Percentiles rank a stretch among this genome's conserved stretches.
These are phyloP conservation scores for Claviceps lovelessii DNA, from an alignment of 2,329 filamentous ascomycete genomes.

Conservation along the genomic window DNA sequence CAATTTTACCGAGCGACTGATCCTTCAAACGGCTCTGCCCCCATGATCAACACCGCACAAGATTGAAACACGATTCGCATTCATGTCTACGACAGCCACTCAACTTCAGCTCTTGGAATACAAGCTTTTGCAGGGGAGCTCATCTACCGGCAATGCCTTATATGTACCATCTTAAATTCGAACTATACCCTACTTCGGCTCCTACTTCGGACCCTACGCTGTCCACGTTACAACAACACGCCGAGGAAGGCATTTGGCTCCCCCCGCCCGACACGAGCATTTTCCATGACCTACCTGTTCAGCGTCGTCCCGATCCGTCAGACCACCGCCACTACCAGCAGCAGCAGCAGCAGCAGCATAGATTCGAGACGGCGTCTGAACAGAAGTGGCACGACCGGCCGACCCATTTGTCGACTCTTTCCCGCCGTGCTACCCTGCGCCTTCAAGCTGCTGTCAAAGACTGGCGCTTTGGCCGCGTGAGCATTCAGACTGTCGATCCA, in stretches of 20 bases:
- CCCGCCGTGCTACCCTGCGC: conserved; percentile 28
- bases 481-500: conserved; percentile 70
- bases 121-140: background rate
- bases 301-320: conserved; percentile 19
- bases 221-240: conserved; percentile 5
- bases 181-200: conserved; percentile 40
- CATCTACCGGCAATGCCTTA: conserved; percentile 35
- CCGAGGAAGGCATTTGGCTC: conserved; percentile 29
- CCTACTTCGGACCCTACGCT: conserved; percentile 23
- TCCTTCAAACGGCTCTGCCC: background rate
- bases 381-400: conserved; percentile 26
- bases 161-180: conserved; percentile 52
- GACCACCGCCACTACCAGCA: conserved; percentile 8
- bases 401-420: conserved; percentile 28
- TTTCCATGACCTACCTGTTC: conserved; percentile 41
- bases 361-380: conserved; percentile 25
- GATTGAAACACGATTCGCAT: background rate
- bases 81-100: background rate
- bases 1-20: background rate
- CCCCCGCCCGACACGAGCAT: conserved; percentile 34
- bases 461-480: conserved; percentile 69
- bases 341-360: conserved; percentile 5
- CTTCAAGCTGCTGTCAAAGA: conserved; percentile 44
- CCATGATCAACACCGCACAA: background rate
- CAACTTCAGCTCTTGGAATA: background rate